A percentile compares a stretch with the other conserved stretches of the same genome.
Conservation (phyloP, 495 filamentous ascomycete genomes). For the Poronia punctata region DNA sequence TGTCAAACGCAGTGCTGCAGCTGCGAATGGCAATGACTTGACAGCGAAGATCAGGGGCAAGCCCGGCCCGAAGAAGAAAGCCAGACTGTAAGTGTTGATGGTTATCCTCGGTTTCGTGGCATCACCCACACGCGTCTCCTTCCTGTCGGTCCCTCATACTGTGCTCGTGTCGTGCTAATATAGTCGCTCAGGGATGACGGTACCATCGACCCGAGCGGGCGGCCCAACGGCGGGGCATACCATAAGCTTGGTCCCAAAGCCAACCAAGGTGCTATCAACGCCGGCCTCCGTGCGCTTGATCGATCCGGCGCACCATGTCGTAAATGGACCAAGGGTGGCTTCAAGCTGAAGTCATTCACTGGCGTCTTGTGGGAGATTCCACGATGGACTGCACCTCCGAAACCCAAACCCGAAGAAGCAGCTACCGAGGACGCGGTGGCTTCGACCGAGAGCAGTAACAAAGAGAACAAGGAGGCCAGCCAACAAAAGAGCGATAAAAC, state of each 20-base stretch:
- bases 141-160: neutral
- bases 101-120: neutral
- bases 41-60: conserved; percentile 69
- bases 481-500: conserved; percentile 68
- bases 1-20: conserved; percentile 38
- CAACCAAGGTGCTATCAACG: conserved; percentile 97
- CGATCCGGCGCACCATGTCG: conserved; percentile 84
- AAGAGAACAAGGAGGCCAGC: conserved; percentile 65
- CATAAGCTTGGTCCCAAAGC: conserved; percentile 94
- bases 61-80: conserved; percentile 93
- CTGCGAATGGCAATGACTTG: conserved; percentile 45
- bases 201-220: conserved; percentile 38
- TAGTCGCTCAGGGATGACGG: conserved; percentile 51
- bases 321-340: conserved; percentile 76
- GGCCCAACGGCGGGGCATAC: conserved; percentile 30
- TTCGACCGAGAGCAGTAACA: conserved; percentile 65
- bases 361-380: conserved; percentile 78
- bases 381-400: conserved; percentile 71
- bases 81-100: conserved; percentile 71
- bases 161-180: too few species aligned
- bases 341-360: conserved; percentile 88
- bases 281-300: conserved; percentile 87
- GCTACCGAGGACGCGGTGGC: conserved; percentile 26
- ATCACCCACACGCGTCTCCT: neutral
- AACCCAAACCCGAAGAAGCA: conserved; percentile 31